These are phyloP conservation scores for Laguncularia racemosa DNA, from an alignment of 345 rosid species.

Conservation along the genomic window DNA sequence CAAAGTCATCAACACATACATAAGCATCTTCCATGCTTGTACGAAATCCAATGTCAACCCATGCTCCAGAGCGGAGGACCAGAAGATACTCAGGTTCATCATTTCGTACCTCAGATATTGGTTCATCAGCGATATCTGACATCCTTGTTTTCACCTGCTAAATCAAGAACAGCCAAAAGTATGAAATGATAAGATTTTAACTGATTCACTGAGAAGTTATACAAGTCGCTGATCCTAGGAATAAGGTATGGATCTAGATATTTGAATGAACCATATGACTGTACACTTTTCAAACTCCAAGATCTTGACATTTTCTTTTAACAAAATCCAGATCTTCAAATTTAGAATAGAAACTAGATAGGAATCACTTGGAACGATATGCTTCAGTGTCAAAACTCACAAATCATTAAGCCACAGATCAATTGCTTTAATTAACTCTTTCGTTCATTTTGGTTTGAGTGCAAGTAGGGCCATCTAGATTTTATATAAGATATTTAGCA, in stretches of 20 bases:
- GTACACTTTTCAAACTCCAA: no score
- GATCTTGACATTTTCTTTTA: no score
- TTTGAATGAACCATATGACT: no score
- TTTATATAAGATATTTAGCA: no score
- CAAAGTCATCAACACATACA: conserved; percentile 53
- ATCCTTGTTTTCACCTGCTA: conserved; percentile 52
- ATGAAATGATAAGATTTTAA: conserved; percentile 10
- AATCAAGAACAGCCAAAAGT: conserved; percentile 6
- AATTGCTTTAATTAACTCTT: no score
- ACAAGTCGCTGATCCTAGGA: not conserved
- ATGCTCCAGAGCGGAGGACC: conserved; percentile 75
- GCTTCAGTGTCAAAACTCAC: no score
- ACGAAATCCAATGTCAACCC: conserved; percentile 65
- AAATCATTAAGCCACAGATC: no score
- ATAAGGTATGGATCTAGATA: not conserved
- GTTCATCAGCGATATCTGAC: conserved; percentile 33
- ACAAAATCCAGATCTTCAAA: no score
- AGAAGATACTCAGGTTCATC: conserved; percentile 41
- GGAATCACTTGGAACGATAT: no score
- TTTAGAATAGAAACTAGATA: no score
- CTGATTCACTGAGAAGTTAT: not conserved
- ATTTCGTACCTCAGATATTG: conserved; percentile 27
- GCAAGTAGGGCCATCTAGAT: no score
- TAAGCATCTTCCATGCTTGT: conserved; percentile 80
- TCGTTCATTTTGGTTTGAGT: no score